Conservation (phyloP, 73 alveolate genomes). For the Urostyla sp. region DNA sequence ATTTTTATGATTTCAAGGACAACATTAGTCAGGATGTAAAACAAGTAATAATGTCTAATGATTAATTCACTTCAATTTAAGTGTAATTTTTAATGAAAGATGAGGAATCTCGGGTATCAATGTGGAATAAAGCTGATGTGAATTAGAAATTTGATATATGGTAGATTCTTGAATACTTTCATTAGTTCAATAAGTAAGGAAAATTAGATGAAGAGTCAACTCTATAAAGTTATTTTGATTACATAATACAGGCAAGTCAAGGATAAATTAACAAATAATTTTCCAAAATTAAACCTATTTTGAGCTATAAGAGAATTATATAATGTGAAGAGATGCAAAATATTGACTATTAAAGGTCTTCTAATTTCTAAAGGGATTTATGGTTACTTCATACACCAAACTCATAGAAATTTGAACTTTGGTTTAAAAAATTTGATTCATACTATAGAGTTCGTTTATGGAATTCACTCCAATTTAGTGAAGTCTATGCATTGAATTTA, state of each 20-base stretch:
- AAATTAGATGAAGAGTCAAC: neutral
- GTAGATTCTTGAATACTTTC: slow-evolving; percentile 36
- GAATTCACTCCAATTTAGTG: slow-evolving; percentile 32
- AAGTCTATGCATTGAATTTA: neutral
- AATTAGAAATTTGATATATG: slow-evolving; percentile 7
- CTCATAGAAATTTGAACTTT: neutral
- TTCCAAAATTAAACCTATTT: slow-evolving; percentile 13
- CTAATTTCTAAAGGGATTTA: neutral
- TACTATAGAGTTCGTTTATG: slow-evolving; percentile 14
- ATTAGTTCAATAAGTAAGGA: neutral
- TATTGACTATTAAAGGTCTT: slow-evolving; percentile 24
- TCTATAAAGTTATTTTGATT: slow-evolving; percentile 19
- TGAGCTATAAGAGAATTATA: slow-evolving; percentile 16
- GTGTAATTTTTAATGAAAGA: neutral
- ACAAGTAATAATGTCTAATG: neutral
- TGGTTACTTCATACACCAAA: slow-evolving; percentile 19
- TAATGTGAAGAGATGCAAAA: neutral
- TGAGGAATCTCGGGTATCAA: neutral
- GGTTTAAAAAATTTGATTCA: slow-evolving; percentile 11
- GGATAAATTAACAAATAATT: neutral
- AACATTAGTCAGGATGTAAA: slow-evolving; percentile 1
- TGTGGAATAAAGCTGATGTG: slow-evolving; percentile 4
- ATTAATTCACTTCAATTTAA: neutral
- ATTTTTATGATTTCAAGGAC: slow-evolving; percentile 12
- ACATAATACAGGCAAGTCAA: neutral